Evolutionary conservation across 176 grass and related monocot species (phyloP), one percentile per base, ranked within the genome.

Genomic region (Rhipidocladum racemiflorum): DNA sequence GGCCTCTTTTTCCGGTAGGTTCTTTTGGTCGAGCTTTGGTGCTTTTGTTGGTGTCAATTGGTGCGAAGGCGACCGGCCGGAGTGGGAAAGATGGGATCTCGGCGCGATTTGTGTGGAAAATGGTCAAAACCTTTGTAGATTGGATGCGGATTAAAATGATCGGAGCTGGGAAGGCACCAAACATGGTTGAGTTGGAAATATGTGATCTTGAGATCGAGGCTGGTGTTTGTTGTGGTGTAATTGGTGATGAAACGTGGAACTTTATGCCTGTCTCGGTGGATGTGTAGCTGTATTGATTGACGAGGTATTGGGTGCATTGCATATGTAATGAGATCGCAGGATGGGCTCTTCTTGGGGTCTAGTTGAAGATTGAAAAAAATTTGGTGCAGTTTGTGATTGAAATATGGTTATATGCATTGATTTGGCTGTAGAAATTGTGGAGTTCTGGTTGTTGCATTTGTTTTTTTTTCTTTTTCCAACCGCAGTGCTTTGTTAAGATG

Each of bases 1-100:
- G 75, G 54, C 56, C 43, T 84, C 87, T 30, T 81, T 84, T 30
- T 81, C 87, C 1, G 80, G 90, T 92, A 87, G 12, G 76, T 71
- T 39, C 39, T 55, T 27, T 77, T 54, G 61, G 11, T 54, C 1
- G 5, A 72, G 15, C 10, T 43, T 35, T n/a, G 20, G 21, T 53
- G 43, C 70, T 71, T 15, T n/a, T n/a, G n/a, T 60, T 3, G 50
- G 32, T 78, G 18, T 60, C 25, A 54, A 65, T 68, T 48, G 28
- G 57, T 38, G 59, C 49, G 24, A 62, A n/a, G n/a, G n/a, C n/a
- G n/a, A n/a, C n/a, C n/a, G n/a, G n/a, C 42, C 34, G 63, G 11
- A 49, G 15, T 61, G 53, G 43, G 82, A 49, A 65, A 78, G 35
- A 17, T 43, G 25, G 75, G 86, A 87, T 87, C 69, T 84, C 55